Conservation (phyloP, 495 filamentous ascomycete species). For the Penicillium bovifimosum region DNA sequence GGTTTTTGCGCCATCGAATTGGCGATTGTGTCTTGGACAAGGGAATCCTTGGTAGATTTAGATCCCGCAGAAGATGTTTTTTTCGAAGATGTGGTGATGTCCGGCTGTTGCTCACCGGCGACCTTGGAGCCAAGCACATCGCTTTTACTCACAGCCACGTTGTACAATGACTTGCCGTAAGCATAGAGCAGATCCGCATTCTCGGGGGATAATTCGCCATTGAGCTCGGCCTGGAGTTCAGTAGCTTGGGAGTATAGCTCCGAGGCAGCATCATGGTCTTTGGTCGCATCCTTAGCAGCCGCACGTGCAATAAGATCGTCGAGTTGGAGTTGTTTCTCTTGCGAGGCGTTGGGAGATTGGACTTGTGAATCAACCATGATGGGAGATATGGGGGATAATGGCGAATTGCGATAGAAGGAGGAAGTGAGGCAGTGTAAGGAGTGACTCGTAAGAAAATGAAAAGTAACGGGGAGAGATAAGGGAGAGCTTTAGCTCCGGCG, state of each 20-base stretch:
- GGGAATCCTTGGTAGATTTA: slow-evolving; percentile 12
- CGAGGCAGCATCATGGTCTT: slow-evolving; percentile 76
- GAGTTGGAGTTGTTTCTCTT: slow-evolving; percentile 28
- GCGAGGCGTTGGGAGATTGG: slow-evolving; percentile 6
- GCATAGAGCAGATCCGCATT: slow-evolving; percentile 91
- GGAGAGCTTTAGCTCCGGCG: not conserved
- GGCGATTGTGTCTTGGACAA: slow-evolving; percentile 28
- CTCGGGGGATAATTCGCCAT: slow-evolving; percentile 82
- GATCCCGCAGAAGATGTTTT: slow-evolving; percentile 13
- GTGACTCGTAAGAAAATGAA: too few species aligned
- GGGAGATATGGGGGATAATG: not conserved
- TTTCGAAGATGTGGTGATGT: slow-evolving; percentile 26
- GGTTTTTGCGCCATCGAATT: slow-evolving; percentile 26
- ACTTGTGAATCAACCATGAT: slow-evolving; percentile 21
- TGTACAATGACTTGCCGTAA: slow-evolving; percentile 89
- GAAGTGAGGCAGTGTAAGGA: too few species aligned
- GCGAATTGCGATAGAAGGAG: not conserved
- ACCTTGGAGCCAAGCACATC: slow-evolving; percentile 87
- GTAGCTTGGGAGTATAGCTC: slow-evolving; percentile 85
- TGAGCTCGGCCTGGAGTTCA: slow-evolving; percentile 82
- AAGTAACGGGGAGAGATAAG: not conserved
- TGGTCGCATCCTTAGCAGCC: slow-evolving; percentile 69
- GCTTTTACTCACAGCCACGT: slow-evolving; percentile 87
- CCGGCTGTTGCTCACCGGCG: slow-evolving; percentile 48
- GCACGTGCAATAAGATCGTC: slow-evolving; percentile 51